Conservation (phyloP, 2,329 filamentous ascomycete genomes). For the Ciborinia camelliae region DNA sequence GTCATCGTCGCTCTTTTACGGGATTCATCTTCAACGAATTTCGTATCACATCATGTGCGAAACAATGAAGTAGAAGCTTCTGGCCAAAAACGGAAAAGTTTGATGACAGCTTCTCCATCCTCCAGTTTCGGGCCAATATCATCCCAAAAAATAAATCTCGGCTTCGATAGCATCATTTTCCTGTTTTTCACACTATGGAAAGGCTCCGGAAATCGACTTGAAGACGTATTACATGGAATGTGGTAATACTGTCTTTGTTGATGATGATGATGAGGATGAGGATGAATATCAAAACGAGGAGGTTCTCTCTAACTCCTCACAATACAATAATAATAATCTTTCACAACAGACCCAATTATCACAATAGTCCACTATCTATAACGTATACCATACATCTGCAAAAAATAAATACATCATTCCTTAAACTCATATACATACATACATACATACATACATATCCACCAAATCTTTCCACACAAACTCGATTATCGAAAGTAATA, state of each 20-base stretch:
- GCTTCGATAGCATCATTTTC: not conserved
- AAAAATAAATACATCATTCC: no score
- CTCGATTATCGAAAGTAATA: no score
- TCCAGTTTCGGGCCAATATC: not conserved
- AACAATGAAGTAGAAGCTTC: not conserved
- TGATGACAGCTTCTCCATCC: not conserved
- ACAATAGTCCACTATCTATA: no score
- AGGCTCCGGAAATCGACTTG: not conserved
- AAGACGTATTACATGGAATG: not conserved
- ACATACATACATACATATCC: no score
- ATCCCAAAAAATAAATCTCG: not conserved
- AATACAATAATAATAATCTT: no score
- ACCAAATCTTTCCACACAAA: no score
- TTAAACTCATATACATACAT: no score
- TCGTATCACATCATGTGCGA: not conserved
- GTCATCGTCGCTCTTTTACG: not conserved
- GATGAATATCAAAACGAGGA: not conserved
- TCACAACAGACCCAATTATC: no score
- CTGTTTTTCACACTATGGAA: not conserved
- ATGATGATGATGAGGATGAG: not conserved
- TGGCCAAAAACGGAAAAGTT: not conserved
- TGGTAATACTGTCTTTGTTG: not conserved
- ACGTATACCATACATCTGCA: no score
- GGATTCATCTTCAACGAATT: not conserved
- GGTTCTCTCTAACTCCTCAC: not conserved